Conservation (phyloP, 768 basidiomycete species). For the Pleurotus salmoneostramineus region DNA sequence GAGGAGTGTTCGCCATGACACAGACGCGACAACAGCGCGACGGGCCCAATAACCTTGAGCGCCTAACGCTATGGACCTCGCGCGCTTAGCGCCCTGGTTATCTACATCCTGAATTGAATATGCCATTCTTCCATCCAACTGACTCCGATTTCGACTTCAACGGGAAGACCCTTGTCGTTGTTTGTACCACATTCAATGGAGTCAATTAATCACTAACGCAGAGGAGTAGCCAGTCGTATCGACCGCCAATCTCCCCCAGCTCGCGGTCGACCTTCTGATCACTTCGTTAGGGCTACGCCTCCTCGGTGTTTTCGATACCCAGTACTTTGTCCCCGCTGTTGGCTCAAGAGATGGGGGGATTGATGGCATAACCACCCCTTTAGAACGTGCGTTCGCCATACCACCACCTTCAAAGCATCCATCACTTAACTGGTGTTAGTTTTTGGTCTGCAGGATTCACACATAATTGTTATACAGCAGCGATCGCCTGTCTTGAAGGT, state of each 20-base stretch:
- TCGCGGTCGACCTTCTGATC: conserved; percentile 73
- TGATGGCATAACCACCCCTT: conserved; percentile 64
- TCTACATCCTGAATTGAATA: neutral
- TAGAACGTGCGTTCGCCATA: conserved; percentile 55
- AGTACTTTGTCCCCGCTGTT: conserved; percentile 64
- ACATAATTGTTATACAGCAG: conserved; percentile 70
- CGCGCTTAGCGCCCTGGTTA: no score
- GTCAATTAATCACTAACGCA: conserved; percentile 9
- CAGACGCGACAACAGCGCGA: no score
- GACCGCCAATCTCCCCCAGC: conserved; percentile 76
- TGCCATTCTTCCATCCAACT: conserved; percentile 27
- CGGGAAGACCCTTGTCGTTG: conserved; percentile 39
- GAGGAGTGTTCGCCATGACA: conserved; percentile 27
- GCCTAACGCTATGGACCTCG: neutral
- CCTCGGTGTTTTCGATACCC: conserved; percentile 62
- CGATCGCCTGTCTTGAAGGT: conserved; percentile 76
- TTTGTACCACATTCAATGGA: neutral
- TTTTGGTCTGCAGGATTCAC: conserved; percentile 47
- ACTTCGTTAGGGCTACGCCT: conserved; percentile 55
- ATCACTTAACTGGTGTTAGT: conserved; percentile 36
- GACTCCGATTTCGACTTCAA: conserved; percentile 18
- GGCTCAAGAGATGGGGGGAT: conserved; percentile 64
- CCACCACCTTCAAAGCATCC: neutral
- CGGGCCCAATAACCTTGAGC: neutral
- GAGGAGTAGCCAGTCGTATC: conserved; percentile 63